Evolutionary conservation across 2,329 filamentous ascomycete genomes (phyloP).

Genomic region (Beauveria caledonica): DNA sequence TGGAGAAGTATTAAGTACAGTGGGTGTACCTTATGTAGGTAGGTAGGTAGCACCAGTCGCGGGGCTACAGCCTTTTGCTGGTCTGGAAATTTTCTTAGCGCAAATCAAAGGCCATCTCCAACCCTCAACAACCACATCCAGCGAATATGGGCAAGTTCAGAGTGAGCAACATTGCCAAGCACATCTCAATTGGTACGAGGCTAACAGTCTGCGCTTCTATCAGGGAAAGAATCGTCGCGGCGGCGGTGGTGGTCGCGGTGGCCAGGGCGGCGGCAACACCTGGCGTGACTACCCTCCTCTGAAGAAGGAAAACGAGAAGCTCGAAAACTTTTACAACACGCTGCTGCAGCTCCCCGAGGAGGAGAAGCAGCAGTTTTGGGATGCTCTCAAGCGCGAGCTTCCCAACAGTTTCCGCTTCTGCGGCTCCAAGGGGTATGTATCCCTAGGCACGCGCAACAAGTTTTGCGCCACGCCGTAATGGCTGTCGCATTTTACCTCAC

Average conservation of each 20-base stretch:
- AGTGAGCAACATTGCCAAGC: background rate
- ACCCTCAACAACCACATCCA: background rate
- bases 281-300: conserved; percentile 37
- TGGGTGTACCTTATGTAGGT: no score
- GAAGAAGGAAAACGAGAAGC: conserved; percentile 71
- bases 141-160: conserved; percentile 10
- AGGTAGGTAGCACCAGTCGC: no score
- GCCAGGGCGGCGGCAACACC: conserved; percentile 14
- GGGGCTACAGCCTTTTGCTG: background rate
- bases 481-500: background rate
- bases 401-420: conserved; percentile 98
- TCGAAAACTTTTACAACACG: conserved; percentile 80
- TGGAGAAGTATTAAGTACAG: no score
- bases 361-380: conserved; percentile 79
- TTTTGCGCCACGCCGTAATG: background rate
- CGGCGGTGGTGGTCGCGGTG: conserved; percentile 27
- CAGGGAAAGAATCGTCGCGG: conserved; percentile 30
- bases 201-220: background rate
- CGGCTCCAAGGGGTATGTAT: conserved; percentile 73
- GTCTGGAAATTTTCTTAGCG: conserved; percentile 8
- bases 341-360: conserved; percentile 67
- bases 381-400: conserved; percentile 69
- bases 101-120: background rate
- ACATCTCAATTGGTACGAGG: background rate
- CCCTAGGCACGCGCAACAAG: background rate